phyloP scores from a whole-genome alignment of 169 alveolate species.

The Plasmodium inui region DNA sequence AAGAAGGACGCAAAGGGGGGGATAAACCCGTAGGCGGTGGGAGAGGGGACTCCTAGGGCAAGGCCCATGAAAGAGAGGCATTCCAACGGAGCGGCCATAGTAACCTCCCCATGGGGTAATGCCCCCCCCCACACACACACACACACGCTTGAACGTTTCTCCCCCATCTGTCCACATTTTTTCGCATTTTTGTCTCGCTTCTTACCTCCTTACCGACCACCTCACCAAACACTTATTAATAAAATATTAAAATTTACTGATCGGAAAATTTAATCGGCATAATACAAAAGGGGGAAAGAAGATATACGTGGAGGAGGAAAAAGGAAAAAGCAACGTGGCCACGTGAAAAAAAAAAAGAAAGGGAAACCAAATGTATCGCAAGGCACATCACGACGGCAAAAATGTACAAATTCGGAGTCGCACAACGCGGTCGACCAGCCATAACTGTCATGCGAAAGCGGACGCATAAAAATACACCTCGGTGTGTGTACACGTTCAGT shows the following conservation, averaged over 20 bases:
- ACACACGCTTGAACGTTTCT: background rate
- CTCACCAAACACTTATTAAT: conserved; percentile 48
- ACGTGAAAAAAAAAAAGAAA: conserved; percentile 29
- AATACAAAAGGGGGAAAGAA: conserved; percentile 28
- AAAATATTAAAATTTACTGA: conserved; percentile 67
- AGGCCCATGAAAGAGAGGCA: background rate
- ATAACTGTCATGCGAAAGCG: background rate
- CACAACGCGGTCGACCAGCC: background rate
- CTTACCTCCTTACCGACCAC: background rate
- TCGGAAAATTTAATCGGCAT: conserved; percentile 70
- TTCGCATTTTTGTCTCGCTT: background rate
- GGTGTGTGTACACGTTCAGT: background rate
- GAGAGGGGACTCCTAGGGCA: background rate
- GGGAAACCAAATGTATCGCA: background rate
- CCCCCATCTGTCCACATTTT: too few species aligned
- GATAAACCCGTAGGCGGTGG: background rate
- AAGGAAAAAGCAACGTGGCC: background rate
- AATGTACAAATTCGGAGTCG: background rate
- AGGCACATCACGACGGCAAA: background rate
- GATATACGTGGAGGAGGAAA: conserved; percentile 7
- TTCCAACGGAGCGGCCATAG: background rate
- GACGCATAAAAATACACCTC: background rate
- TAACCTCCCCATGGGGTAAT: background rate
- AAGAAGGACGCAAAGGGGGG: conserved; percentile 23
- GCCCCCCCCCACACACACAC: background rate